These are phyloP conservation scores for Amaranthus palmeri DNA, from an alignment of 148 eudicot genomes.

Conservation along the genomic window DNA sequence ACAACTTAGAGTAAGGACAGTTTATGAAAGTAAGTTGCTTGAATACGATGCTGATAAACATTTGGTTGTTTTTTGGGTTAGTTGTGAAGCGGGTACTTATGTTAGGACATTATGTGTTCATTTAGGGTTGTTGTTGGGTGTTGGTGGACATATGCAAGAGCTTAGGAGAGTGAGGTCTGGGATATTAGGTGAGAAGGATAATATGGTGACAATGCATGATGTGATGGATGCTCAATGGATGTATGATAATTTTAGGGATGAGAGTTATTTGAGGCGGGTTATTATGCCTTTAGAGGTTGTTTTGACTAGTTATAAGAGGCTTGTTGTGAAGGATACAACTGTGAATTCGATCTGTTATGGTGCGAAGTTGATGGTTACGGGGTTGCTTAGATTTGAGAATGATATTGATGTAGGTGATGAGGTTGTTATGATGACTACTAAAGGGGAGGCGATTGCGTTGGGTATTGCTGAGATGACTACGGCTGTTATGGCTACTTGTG, in stretches of 20 bases:
- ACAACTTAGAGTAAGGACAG: conserved; percentile 84
- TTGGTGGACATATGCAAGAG: conserved; percentile 97
- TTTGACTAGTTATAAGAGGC: conserved; percentile 82
- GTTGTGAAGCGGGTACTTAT: conserved; percentile 94
- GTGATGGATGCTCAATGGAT: conserved; percentile 95
- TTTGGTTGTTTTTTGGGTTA: conserved; percentile 93
- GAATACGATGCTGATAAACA: conserved; percentile 70
- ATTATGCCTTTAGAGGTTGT: conserved; percentile 86
- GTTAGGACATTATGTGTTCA: conserved; percentile 98
- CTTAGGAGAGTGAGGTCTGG: conserved; percentile 78
- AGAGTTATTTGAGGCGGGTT: conserved; percentile 75
- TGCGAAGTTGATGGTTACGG: conserved; percentile 93
- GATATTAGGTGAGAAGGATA: conserved; percentile 86
- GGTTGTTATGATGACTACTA: conserved; percentile 85
- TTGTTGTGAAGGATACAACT: conserved; percentile 91
- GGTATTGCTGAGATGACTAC: conserved; percentile 98
- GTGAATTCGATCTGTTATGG: conserved; percentile 97
- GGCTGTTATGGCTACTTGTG: conserved; percentile 97
- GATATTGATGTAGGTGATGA: conserved; percentile 87
- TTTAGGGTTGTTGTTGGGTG: conserved; percentile 81
- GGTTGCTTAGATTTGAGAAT: conserved; percentile 93
- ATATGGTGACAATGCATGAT: conserved; percentile 96
- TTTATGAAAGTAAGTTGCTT: conserved; percentile 76
- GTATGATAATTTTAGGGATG: conserved; percentile 83
- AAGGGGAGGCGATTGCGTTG: conserved; percentile 91